Evolutionary conservation across 1,284 basidiomycete genomes (phyloP), one percentile per base, ranked within the genome.

Genomic region (Marasmius sp.): DNA sequence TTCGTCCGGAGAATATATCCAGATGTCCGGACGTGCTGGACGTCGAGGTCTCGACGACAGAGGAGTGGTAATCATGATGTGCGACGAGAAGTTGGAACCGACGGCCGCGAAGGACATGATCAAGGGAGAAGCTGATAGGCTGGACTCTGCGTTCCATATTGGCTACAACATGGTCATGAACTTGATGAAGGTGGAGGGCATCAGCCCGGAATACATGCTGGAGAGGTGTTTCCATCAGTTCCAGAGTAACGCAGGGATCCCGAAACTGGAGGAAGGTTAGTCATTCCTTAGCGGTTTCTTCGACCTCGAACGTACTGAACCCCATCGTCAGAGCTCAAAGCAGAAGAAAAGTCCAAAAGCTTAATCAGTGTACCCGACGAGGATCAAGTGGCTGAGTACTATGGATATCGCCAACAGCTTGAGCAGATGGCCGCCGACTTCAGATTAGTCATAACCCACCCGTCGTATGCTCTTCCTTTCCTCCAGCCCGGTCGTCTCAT

Each of bases 11-110:
- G 96, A 98, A 81, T 98, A 98, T 75, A 96, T 97, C 69, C 96
- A 98, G 73, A 99, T 99, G 97, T 97, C 95, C 0, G 97, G 97
- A 60, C 93, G 97, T 67, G 97, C 97, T 5, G 97, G 97, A 69
- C 90, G 97, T 72, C 89, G 97, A 79, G 97, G 97, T 51, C 80
- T 99, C 61, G 97, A 99, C 74, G 97, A 98, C 67, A 88, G 97
- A n/a, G 97, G 97, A 65, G 95, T 99, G 60, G 97, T 99, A 65
- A 98, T 99, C 71, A 95, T 99, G 95, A 99, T 99, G 97, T 94
- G 93, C 73, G 97, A 99, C 76, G 95, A 98, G 78, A 98, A 97
- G 78, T 83, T 99, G 57, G 97, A 99, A 71, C 96, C 97, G 0
- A 76, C 86, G 2, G 86, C 91, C 0, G 97, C 97, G 52, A 99